A percentile compares a stretch with the other conserved stretches of the same genome.
Conservation (phyloP, 1,284 basidiomycete genomes). For the Paramarasmius palmivorus region DNA sequence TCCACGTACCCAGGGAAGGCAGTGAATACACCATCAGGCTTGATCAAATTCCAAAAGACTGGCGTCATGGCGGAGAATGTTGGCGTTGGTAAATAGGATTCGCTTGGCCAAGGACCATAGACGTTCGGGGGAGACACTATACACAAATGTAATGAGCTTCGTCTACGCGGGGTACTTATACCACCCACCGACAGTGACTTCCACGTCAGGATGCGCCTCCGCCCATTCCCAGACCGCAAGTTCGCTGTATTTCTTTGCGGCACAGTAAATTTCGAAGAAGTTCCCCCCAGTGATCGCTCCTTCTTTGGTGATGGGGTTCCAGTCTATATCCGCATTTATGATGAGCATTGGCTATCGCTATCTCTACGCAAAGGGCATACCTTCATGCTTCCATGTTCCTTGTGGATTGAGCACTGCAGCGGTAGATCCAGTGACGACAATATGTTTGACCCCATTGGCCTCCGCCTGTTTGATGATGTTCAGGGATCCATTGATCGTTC, state of each 20-base stretch:
- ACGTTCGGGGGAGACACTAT: constrained; percentile 12
- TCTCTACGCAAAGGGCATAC: neutral
- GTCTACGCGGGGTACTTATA: neutral
- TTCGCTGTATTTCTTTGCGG: constrained; percentile 21
- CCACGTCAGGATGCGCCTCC: constrained; percentile 17
- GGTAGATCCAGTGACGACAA: constrained; percentile 18
- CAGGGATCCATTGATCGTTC: constrained; percentile 9
- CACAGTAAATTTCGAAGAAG: constrained; percentile 15
- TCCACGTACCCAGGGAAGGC: constrained; percentile 11
- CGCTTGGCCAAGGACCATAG: constrained; percentile 10
- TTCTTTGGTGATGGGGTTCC: constrained; percentile 19
- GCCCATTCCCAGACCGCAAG: constrained; percentile 21
- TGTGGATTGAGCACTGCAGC: constrained; percentile 6
- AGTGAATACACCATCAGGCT: constrained; percentile 8
- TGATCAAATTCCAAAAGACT: constrained; percentile 10
- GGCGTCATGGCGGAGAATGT: constrained; percentile 9
- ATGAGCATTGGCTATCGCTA: neutral
- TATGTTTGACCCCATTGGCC: constrained; percentile 14
- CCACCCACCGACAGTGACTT: constrained; percentile 17
- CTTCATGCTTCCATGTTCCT: constrained; percentile 6
- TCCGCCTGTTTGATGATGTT: constrained; percentile 17
- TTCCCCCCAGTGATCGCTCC: constrained; percentile 12
- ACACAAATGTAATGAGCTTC: neutral
- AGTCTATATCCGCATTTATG: constrained; percentile 16
- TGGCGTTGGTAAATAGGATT: constrained; percentile 7